Conservation (phyloP, 1,139 yeast species). For the Casaregolazyma lundiana region DNA sequence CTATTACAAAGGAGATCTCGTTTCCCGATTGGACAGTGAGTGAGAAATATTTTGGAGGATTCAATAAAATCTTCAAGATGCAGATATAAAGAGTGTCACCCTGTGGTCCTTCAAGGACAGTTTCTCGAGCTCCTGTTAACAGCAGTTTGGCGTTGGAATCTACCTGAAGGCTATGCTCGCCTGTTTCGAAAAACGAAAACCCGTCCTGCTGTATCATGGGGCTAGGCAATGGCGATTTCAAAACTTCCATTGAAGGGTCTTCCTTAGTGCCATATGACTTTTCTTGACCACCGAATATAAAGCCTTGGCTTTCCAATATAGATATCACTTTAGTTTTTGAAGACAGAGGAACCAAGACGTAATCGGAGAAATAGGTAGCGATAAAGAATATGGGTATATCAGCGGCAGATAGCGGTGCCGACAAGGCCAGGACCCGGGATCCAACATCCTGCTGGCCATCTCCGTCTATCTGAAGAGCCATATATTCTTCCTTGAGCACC, state of each 20-base stretch:
- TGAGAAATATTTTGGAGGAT: slow-evolving; percentile 51
- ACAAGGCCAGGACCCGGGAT: slow-evolving; percentile 51
- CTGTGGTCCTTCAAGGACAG: slow-evolving; percentile 22
- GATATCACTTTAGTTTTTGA: slow-evolving; percentile 43
- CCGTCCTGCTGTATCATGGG: slow-evolving; percentile 28
- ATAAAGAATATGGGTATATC: slow-evolving; percentile 58
- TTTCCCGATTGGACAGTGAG: slow-evolving; percentile 50
- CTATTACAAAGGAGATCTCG: slow-evolving; percentile 52
- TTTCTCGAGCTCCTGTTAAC: slow-evolving; percentile 60
- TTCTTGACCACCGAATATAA: slow-evolving; percentile 41
- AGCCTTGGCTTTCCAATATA: slow-evolving; percentile 43
- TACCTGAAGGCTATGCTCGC: slow-evolving; percentile 44
- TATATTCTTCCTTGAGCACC: slow-evolving; percentile 45
- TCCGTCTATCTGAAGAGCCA: slow-evolving; percentile 56
- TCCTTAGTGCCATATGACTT: slow-evolving; percentile 26
- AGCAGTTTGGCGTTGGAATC: slow-evolving; percentile 42
- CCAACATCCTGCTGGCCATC: slow-evolving; percentile 54
- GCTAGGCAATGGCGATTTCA: slow-evolving; percentile 7
- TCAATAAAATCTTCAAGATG: slow-evolving; percentile 27
- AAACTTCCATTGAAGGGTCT: slow-evolving; percentile 1
- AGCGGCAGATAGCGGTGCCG: slow-evolving; percentile 56
- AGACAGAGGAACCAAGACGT: slow-evolving; percentile 54
- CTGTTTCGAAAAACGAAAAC: slow-evolving; percentile 40
- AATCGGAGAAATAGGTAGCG: slow-evolving; percentile 62
- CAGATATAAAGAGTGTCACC: slow-evolving; percentile 24